Evolutionary conservation across 371 early-diverging fungal species (phyloP), one percentile per base, ranked within the genome.

Genomic region (Mucor ambiguus): DNA sequence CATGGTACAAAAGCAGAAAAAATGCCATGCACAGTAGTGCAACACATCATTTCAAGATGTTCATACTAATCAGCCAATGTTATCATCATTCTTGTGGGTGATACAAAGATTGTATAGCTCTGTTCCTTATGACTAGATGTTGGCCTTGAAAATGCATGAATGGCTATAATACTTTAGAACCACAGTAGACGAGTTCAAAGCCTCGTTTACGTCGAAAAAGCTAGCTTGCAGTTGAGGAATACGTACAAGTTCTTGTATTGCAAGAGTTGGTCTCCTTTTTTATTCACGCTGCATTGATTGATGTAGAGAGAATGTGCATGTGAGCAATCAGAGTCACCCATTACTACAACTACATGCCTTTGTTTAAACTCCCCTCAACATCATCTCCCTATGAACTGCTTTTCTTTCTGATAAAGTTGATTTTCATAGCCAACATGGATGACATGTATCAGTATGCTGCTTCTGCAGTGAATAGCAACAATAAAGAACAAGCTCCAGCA

Each of bases 391-490:
- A 49, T 12, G 1, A 26, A 10, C 49, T 46, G 37, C 48, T 38
- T 58, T 58, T 44, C 16, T 38, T 58, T n/a, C 24, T 18, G 24
- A 46, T 33, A 33, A 61, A 61, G 41, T 41, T 41, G 14, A 3
- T 44, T 56, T 56, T 57, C 5, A 28, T 4, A 28, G 7, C 38
- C 4, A 52, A 52, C 12, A 70, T 70, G 66, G 70, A 70, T 56
- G 66, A 70, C 56, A 70, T 72, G 57, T 72, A 72, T 59, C 64
- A 72, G 37, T 68, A 66, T 64, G 52, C 69, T 63, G 73, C 80
- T 57, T 69, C 74, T n/a, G 76, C 75, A 52, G 78, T 74, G 35
- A 73, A 76, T 38, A 68, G 65, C 37, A 71, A 79, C 57, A 73
- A 54, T 6, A 75, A 60, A 24, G 66, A 63, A 14, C 55, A 73